These are phyloP conservation scores for Closterium sp. DNA, from an alignment of 139 green algal species.

Conservation along the genomic window DNA sequence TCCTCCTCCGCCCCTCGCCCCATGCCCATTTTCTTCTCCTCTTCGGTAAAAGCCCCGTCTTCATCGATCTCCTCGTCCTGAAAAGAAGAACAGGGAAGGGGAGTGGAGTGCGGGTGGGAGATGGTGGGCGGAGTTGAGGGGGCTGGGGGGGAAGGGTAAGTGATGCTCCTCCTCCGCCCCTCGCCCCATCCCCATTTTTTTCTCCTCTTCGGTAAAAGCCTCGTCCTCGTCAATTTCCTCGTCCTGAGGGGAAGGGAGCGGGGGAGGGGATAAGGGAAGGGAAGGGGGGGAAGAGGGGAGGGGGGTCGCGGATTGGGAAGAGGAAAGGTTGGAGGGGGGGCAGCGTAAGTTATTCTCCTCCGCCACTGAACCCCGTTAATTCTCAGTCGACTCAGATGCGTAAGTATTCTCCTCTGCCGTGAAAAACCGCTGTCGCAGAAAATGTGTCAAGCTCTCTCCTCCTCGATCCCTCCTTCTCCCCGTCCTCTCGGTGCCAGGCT, in stretches of 20 bases:
- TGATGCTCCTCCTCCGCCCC: slow-evolving; percentile 61
- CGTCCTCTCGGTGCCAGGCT: neutral
- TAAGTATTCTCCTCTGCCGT: neutral
- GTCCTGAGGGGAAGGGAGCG: slow-evolving; percentile 59
- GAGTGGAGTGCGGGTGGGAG: too few species aligned
- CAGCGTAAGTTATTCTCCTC: too few species aligned
- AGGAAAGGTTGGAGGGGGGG: too few species aligned
- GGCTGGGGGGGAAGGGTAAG: too few species aligned
- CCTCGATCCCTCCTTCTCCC: neutral
- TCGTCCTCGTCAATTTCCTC: slow-evolving; percentile 95
- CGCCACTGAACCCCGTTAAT: too few species aligned
- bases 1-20: slow-evolving; percentile 60
- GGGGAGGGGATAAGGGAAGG: neutral
- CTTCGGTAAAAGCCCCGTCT: slow-evolving; percentile 82
- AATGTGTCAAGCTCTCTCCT: neutral
- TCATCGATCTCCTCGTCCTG: slow-evolving; percentile 96
- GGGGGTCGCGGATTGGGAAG: too few species aligned
- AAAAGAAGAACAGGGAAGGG: neutral
- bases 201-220: slow-evolving; percentile 87
- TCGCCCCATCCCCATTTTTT: slow-evolving; percentile 69
- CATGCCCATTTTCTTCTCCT: slow-evolving; percentile 80
- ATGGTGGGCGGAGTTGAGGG: too few species aligned
- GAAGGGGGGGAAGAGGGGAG: too few species aligned
- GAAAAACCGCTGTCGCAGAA: too few species aligned
- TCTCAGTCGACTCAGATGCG: too few species aligned